Evolutionary conservation across 1,284 basidiomycete genomes (phyloP), one percentile per base, ranked within the genome.

Genomic region (Vanrija sp.): DNA sequence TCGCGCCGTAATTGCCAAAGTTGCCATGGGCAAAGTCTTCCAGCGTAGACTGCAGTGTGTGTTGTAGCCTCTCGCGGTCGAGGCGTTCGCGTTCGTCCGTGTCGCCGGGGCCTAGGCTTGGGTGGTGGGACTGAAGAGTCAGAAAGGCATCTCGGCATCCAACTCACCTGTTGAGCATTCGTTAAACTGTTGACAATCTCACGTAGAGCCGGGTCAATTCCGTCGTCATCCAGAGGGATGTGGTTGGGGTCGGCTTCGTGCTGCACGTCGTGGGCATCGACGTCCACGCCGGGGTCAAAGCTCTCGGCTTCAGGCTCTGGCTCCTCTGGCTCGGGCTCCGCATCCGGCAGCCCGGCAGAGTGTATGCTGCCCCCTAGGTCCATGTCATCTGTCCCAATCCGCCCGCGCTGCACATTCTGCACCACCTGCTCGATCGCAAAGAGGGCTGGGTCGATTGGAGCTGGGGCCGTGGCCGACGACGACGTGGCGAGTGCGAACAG

Each of bases 111-210:
- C 34, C 34, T 10, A 54, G 42, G 12, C 39, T 51, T 3, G 51
- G 43, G 28, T 54, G 50, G n/a, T 61, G 59, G 3, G 59, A 61
- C 59, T 61, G 48, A 16, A 4, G 18, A 1, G 48, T 55, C 39
- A 51, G 53, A n/a, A 4, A 18, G 5, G 5, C 14, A 18, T 42
- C 8, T 12, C 6, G 39, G 3, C 6, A 10, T 10, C 23, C 12
- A 16, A 47, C 70, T 55, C 46, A 71, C 72, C 62, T 72, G 69
- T 50, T 73, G 71, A 5, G 71, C 73, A 23, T 72, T 69, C 0
- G 70, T 72, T 38, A 74, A 54, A 57, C 70, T 72, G 52, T 74
- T 72, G 26, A 74, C 73, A 47, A 74, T 74, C 59, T 73, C 73
- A 14, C 73, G 60, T 19, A 73, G 60, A 3, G 71, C 69, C 10